Conservation (phyloP, 768 basidiomycete genomes). For the Pisolithus orientalis region DNA sequence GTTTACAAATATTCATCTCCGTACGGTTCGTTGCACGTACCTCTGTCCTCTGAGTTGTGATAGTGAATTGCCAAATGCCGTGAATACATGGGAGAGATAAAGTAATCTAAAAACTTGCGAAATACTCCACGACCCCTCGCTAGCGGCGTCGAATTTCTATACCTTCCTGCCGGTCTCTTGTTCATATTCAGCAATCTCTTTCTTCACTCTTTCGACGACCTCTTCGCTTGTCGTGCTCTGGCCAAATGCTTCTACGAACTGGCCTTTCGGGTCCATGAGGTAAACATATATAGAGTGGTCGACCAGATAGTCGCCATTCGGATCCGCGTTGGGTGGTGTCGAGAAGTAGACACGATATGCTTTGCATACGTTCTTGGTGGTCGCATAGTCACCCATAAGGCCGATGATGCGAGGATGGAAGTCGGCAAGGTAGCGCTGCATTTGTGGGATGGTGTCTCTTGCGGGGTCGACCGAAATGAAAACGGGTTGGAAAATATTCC, state of each 20-base stretch:
- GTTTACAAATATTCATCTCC: neutral
- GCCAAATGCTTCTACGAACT: slow-evolving; percentile 96
- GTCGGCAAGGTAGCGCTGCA: slow-evolving; percentile 65
- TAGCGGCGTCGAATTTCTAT: slow-evolving; percentile 5
- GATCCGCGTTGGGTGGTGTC: slow-evolving; percentile 82
- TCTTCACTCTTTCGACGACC: slow-evolving; percentile 55
- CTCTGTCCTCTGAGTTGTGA: slow-evolving; percentile 11
- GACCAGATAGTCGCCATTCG: slow-evolving; percentile 92
- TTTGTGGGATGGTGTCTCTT: slow-evolving; percentile 63
- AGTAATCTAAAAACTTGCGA: neutral
- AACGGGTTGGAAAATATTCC: slow-evolving; percentile 73
- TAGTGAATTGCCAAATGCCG: slow-evolving; percentile 1
- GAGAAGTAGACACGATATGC: slow-evolving; percentile 98
- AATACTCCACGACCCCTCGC: neutral
- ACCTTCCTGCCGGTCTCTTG: slow-evolving; percentile 27
- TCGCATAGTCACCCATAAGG: slow-evolving; percentile 79
- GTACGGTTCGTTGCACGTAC: neutral
- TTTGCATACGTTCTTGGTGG: slow-evolving; percentile 85
- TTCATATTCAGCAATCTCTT: slow-evolving; percentile 42
- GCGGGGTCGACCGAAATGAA: slow-evolving; percentile 98
- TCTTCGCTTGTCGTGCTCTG: slow-evolving; percentile 68
- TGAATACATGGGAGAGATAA: slow-evolving; percentile 8
- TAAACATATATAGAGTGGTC: slow-evolving; percentile 98
- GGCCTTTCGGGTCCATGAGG: slow-evolving; percentile 91
- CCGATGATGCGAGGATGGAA: slow-evolving; percentile 91